Conservation (phyloP, 2,329 filamentous ascomycete species). For the Colletotrichum sp. region DNA sequence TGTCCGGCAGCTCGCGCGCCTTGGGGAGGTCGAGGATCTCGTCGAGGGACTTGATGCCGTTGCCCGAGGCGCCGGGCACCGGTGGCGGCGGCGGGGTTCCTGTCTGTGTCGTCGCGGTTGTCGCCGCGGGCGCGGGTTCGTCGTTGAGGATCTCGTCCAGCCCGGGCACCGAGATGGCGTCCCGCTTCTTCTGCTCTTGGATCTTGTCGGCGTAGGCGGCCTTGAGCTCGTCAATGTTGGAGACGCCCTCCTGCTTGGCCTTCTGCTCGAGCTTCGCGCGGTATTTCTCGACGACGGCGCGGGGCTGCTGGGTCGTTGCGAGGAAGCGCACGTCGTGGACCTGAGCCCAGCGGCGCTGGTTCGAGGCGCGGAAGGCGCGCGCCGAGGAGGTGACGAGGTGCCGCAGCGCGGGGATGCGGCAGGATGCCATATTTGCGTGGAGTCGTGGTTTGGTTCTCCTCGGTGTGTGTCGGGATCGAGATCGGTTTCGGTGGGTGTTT, state of each 20-base stretch:
- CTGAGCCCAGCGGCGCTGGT: constrained; percentile 86
- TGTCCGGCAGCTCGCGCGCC: constrained; percentile 70
- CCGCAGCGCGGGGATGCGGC: constrained; percentile 53
- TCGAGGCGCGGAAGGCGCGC: constrained; percentile 35
- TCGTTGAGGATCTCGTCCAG: constrained; percentile 28
- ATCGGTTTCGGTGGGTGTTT: background rate
- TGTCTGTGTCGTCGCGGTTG: constrained; percentile 28
- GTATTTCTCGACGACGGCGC: constrained; percentile 82
- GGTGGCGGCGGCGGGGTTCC: background rate
- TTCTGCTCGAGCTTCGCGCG: constrained; percentile 83
- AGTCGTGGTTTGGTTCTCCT: background rate
- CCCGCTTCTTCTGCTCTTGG: constrained; percentile 69
- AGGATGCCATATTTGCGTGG: constrained; percentile 48
- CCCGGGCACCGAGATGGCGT: constrained; percentile 54
- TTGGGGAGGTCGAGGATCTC: constrained; percentile 79
- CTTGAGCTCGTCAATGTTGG: constrained; percentile 77
- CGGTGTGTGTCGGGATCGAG: no score
- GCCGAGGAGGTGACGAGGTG: constrained; percentile 41
- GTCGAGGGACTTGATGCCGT: constrained; percentile 49
- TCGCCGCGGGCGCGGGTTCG: constrained; percentile 35
- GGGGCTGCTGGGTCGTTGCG: constrained; percentile 74
- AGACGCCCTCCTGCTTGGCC: constrained; percentile 74
- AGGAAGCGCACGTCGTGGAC: constrained; percentile 93
- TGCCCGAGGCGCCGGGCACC: constrained; percentile 27
- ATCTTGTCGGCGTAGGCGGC: constrained; percentile 88